Evolutionary conservation across 148 eudicot genomes (phyloP).

Genomic region (Diospyros kaki): DNA sequence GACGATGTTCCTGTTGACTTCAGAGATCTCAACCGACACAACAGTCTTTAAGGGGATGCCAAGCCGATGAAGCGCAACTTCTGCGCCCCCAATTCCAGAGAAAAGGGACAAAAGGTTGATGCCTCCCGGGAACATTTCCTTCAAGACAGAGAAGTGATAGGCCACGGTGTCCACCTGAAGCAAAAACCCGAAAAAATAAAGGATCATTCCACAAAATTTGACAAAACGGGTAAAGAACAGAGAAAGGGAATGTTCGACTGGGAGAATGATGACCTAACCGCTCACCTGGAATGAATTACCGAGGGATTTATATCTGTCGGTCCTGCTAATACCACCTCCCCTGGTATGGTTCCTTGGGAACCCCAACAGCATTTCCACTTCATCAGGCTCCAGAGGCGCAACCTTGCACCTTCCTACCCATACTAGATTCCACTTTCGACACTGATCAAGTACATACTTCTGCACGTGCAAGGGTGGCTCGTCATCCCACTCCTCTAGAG

Average conservation of each 20-base stretch:
- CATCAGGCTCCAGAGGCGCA: slow-evolving; percentile 88
- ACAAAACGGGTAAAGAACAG: neutral
- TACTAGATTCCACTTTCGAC: slow-evolving; percentile 81
- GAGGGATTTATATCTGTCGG: slow-evolving; percentile 80
- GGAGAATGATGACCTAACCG: neutral
- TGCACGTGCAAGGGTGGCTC: slow-evolving; percentile 59
- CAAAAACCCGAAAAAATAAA: neutral
- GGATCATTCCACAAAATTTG: neutral
- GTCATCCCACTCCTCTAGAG: slow-evolving; percentile 50
- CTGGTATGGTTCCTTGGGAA: slow-evolving; percentile 86
- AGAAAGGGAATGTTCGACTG: neutral
- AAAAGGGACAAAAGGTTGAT: slow-evolving; percentile 71
- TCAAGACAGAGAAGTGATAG: slow-evolving; percentile 78
- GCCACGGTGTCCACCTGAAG: slow-evolving; percentile 90
- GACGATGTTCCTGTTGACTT: slow-evolving; percentile 63
- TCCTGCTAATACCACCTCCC: slow-evolving; percentile 91
- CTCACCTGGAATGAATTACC: slow-evolving; percentile 93
- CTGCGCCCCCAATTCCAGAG: slow-evolving; percentile 93
- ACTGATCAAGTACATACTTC: slow-evolving; percentile 54
- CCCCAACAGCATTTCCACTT: slow-evolving; percentile 81
- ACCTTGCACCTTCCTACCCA: slow-evolving; percentile 92
- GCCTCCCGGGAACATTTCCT: slow-evolving; percentile 61
- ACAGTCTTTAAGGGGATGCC: slow-evolving; percentile 66
- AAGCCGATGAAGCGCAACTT: slow-evolving; percentile 80
- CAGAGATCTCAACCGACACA: slow-evolving; percentile 75